Conservation (phyloP, 208 protist genomes). For the Trypanosoma lewisi region DNA sequence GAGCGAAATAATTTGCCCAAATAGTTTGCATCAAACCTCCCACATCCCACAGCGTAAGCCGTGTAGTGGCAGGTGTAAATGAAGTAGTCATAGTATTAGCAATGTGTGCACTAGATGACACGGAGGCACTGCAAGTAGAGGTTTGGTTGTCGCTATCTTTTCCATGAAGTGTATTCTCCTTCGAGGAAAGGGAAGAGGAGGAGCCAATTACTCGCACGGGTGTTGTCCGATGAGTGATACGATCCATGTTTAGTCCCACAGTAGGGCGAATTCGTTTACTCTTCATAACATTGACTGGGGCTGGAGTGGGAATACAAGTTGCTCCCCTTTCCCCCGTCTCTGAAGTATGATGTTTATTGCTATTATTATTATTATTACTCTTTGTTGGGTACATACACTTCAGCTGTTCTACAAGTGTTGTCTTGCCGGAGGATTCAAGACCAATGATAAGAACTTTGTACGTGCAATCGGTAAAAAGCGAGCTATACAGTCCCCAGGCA, state of each 20-base stretch:
- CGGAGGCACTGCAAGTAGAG: background rate
- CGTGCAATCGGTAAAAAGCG: slow-evolving; percentile 78
- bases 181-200: slow-evolving; percentile 29
- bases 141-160: background rate
- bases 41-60: slow-evolving; percentile 95
- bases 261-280: slow-evolving; percentile 95
- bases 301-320: slow-evolving; percentile 18
- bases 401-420: slow-evolving; percentile 98
- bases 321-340: background rate
- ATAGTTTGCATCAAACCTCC: slow-evolving; percentile 93
- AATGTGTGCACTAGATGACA: background rate
- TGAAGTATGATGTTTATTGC: background rate
- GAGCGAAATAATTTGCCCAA: slow-evolving; percentile 96
- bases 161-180: slow-evolving; percentile 1
- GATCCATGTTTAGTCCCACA: slow-evolving; percentile 96
- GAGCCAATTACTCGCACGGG: slow-evolving; percentile 32
- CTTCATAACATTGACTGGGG: slow-evolving; percentile 32
- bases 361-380: background rate
- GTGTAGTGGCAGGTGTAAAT: slow-evolving; percentile 23
- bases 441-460: slow-evolving; percentile 93
- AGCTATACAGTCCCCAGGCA: slow-evolving; percentile 52
- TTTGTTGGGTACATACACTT: slow-evolving; percentile 78
- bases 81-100: background rate
- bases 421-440: slow-evolving; percentile 96
- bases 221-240: slow-evolving; percentile 82